Conservation (phyloP, 176 grass and related monocot genomes). For the Aegilops tauschii region DNA sequence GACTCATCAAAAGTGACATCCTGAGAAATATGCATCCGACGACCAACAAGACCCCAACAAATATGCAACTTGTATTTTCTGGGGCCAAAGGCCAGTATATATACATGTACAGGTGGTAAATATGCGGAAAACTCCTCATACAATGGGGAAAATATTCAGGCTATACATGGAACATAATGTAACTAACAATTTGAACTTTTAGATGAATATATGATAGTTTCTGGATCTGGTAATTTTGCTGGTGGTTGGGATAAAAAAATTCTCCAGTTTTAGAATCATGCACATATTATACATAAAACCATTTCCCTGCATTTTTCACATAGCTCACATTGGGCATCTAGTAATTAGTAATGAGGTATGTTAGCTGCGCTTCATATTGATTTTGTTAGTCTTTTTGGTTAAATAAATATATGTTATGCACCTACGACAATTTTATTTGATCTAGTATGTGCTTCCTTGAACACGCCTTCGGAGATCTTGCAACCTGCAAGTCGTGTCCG, state of each 20-base stretch:
- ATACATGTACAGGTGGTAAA: too few species aligned
- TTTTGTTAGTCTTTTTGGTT: constrained; percentile 6
- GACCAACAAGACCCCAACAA: too few species aligned
- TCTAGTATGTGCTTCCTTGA: neutral
- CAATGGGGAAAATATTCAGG: too few species aligned
- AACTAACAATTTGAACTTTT: neutral
- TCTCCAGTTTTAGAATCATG: neutral
- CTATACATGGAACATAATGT: too few species aligned
- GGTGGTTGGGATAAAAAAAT: neutral
- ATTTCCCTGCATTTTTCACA: neutral
- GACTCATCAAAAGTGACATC: too few species aligned
- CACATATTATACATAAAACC: neutral
- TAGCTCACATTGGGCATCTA: neutral
- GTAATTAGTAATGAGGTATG: neutral
- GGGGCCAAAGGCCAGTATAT: too few species aligned
- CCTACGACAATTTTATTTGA: neutral
- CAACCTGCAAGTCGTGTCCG: neutral
- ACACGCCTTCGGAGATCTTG: neutral
- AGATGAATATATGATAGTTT: constrained; percentile 5
- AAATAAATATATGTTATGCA: neutral
- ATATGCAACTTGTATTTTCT: too few species aligned
- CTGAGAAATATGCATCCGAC: too few species aligned
- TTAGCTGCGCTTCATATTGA: neutral
- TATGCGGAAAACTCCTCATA: too few species aligned
- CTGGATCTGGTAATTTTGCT: constrained; percentile 3